Conservation (phyloP, 108 stramenopile genomes). For the Skeletonema costatum region DNA sequence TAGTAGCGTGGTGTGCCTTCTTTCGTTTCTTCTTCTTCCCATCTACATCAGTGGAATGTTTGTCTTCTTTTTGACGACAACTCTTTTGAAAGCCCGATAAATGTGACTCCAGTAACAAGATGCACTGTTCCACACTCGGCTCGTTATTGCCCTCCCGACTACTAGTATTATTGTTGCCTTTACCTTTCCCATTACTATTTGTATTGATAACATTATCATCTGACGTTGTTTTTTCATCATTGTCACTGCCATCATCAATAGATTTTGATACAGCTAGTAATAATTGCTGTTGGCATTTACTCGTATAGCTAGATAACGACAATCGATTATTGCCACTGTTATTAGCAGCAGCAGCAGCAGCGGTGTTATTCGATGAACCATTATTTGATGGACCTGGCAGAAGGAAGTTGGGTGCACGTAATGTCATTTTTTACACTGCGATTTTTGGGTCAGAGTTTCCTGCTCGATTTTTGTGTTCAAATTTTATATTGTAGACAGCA, state of each 20-base stretch:
- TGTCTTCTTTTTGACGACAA: constrained; percentile 6
- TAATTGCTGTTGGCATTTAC: not conserved
- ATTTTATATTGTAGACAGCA: too few relatives aligned
- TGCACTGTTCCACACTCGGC: constrained; percentile 18
- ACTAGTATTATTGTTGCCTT: not conserved
- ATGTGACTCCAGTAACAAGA: constrained; percentile 8
- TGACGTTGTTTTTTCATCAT: not conserved
- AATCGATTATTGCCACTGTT: not conserved
- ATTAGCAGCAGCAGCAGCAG: not conserved
- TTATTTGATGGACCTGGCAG: not conserved
- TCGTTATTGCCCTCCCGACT: not conserved
- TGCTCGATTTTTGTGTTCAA: too few relatives aligned
- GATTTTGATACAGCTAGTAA: not conserved
- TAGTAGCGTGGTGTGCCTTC: not conserved
- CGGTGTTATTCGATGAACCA: not conserved
- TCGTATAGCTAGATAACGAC: not conserved
- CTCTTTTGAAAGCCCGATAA: constrained; percentile 3
- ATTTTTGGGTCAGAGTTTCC: too few relatives aligned
- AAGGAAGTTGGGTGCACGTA: not conserved
- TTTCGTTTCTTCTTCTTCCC: not conserved
- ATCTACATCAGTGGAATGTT: not conserved
- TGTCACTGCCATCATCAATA: not conserved
- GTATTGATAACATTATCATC: not conserved
- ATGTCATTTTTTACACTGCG: not conserved
- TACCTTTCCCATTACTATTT: not conserved